Conservation (phyloP, 2,329 filamentous ascomycete genomes). For the Ophiostoma sp. region DNA sequence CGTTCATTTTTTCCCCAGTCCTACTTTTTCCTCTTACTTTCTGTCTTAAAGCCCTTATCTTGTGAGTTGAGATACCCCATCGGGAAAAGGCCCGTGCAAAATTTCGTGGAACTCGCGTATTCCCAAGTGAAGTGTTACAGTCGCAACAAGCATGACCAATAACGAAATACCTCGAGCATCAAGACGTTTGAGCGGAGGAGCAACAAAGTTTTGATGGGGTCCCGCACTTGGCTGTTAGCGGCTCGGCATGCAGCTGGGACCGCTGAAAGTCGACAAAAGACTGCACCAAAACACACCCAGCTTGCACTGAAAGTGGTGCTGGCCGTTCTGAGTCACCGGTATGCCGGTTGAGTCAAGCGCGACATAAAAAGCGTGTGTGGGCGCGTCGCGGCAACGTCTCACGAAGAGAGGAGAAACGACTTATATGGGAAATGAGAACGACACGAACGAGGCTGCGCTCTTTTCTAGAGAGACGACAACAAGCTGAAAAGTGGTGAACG, state of each 20-base stretch:
- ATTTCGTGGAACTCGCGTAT: background rate
- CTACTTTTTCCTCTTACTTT: background rate
- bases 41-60: background rate
- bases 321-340: conserved; percentile 18
- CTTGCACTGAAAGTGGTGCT: background rate
- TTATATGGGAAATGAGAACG: too few relatives aligned
- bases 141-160: background rate
- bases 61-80: background rate
- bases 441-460: background rate
- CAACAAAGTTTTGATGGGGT: background rate
- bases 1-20: background rate
- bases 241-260: background rate
- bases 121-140: background rate
- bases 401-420: background rate
- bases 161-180: background rate
- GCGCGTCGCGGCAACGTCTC: background rate
- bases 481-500: background rate
- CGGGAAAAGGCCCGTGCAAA: background rate
- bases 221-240: conserved; percentile 8
- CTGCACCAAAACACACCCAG: background rate
- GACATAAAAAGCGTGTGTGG: background rate
- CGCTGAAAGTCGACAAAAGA: background rate
- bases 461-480: background rate
- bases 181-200: too few relatives aligned
- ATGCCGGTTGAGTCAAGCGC: conserved; percentile 14